Conservation (phyloP, 2,329 filamentous ascomycete species). For the Fusarium dimerum region DNA sequence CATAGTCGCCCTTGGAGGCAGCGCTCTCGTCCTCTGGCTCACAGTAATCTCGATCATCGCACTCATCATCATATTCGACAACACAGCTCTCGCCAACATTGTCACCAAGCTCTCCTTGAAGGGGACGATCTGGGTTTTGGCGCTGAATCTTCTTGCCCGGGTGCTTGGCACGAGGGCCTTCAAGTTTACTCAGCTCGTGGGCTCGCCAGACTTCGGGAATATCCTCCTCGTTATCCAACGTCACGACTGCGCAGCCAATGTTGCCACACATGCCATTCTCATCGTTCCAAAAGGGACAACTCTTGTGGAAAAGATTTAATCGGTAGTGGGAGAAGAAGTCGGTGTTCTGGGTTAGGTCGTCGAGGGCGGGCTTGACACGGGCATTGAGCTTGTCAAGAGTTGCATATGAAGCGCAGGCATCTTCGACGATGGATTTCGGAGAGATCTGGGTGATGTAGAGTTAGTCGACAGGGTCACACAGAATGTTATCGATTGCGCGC, state of each 20-base stretch:
- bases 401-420: constrained; percentile 91
- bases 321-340: constrained; percentile 99
- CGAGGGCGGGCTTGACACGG: constrained; percentile 72
- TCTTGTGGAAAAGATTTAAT: constrained; percentile 90
- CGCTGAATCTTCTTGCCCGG: constrained; percentile 74
- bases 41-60: constrained; percentile 95
- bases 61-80: constrained; percentile 95
- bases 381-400: constrained; percentile 84
- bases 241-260: constrained; percentile 93
- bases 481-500: not conserved
- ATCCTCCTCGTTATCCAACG: constrained; percentile 91
- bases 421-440: constrained; percentile 83
- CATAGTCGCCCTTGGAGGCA: constrained; percentile 88
- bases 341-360: constrained; percentile 80
- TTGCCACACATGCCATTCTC: constrained; percentile 94
- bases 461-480: constrained; percentile 39
- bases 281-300: constrained; percentile 95
- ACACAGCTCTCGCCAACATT: constrained; percentile 93
- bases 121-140: constrained; percentile 69
- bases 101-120: constrained; percentile 82
- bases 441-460: constrained; percentile 64
- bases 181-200: constrained; percentile 86
- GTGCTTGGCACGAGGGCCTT: constrained; percentile 88
- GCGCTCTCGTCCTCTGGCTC: constrained; percentile 92
- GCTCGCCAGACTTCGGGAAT: constrained; percentile 91